Base-by-base conservation (phyloP, 2,329 filamentous ascomycete species). In the Pseudogymnoascus sp. region DNA sequence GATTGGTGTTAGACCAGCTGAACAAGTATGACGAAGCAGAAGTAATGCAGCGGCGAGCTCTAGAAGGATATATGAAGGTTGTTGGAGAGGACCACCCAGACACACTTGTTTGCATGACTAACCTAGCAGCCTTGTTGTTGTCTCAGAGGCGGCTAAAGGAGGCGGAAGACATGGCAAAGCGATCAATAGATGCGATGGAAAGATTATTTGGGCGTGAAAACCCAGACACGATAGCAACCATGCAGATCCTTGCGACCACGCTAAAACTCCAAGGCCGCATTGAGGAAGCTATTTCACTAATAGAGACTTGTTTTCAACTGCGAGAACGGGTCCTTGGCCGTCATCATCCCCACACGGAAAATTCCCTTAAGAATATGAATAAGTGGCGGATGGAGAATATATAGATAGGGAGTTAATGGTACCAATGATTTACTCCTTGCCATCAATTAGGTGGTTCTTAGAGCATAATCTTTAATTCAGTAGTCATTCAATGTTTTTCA, bases 11-110 rank as follows among this genome's bases (percentile, higher is more conserved):
- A 11, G 28, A 31, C 1, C 3, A 31, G 28, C 28, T 9, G 28
- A 3, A 9, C 8, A 31, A 31, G 28, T 2, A 31, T 9, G 62
- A 34, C n/a, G 21, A 36, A 3, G 62, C 8, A 59, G 11, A 36
- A 5, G 62, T 61, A 28, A 65, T 11, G 63, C 62, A 61, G 28
- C 63, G 31, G 18, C n/a, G 43, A 49, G 59, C 37, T 36, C 46
- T 46, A 34, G 59, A 37, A 8, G 21, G 18, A 18, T 61, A 9
- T 11, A 65, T 67, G 40, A 64, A 65, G 46, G 28, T 65, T 31
- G 42, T 67, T 23, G 66, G 68, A 37, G 14, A 60, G 34, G 62
- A 68, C 12, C 56, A 67, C 36, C 59, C 53, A 38, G 42, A 67
- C 40, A 68, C 65, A 46, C 64, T 69, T 61, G 62, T 6, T 65